Evolutionary conservation across 1,139 yeast species (phyloP).

Genomic region (Magnusiomyces paraingens): DNA sequence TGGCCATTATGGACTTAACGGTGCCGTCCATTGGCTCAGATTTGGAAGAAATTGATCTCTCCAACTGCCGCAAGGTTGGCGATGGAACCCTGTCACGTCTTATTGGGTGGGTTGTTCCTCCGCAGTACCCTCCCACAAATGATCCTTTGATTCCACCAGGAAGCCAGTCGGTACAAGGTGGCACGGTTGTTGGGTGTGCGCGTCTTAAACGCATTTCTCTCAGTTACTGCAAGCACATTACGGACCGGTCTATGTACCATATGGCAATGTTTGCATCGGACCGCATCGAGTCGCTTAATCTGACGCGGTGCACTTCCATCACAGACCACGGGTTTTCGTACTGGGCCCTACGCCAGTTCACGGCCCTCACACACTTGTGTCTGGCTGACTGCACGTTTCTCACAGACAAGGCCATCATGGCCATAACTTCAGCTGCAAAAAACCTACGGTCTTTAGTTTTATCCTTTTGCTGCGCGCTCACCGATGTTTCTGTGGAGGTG

Average conservation of each 20-base stretch:
- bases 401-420: slow-evolving; percentile 56
- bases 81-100: slow-evolving; percentile 64
- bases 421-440: slow-evolving; percentile 56
- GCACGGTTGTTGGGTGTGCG: slow-evolving; percentile 47
- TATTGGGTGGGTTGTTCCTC: slow-evolving; percentile 45
- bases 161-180: slow-evolving; percentile 10
- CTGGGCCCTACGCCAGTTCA: slow-evolving; percentile 54
- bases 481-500: slow-evolving; percentile 62
- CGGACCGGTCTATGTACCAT: slow-evolving; percentile 61
- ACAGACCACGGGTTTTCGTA: slow-evolving; percentile 66
- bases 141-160: not conserved
- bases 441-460: slow-evolving; percentile 51
- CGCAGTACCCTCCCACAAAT: slow-evolving; percentile 13
- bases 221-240: slow-evolving; percentile 67
- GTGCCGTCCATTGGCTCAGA: slow-evolving; percentile 57
- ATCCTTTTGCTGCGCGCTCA: slow-evolving; percentile 68
- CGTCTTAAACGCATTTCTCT: slow-evolving; percentile 48
- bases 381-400: slow-evolving; percentile 69
- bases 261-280: slow-evolving; percentile 53
- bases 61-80: slow-evolving; percentile 66
- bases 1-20: slow-evolving; percentile 74
- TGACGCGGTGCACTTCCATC: slow-evolving; percentile 70
- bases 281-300: slow-evolving; percentile 50
- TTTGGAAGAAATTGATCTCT: slow-evolving; percentile 54
- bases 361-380: slow-evolving; percentile 46